phyloP scores from a whole-genome alignment of 129 eudicot species.

The Arctium minus region DNA sequence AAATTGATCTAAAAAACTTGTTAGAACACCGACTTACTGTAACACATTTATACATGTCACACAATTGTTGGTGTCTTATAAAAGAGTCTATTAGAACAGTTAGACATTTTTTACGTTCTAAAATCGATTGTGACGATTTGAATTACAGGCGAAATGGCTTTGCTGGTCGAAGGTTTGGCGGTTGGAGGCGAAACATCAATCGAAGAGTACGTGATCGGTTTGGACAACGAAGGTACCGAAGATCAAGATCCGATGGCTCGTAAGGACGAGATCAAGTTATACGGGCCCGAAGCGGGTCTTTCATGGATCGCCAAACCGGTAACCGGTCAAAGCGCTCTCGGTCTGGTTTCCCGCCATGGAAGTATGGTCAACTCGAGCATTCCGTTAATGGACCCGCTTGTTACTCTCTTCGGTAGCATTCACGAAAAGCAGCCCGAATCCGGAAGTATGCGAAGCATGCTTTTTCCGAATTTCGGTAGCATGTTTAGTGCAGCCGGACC shows the following conservation, averaged over 20 bases:
- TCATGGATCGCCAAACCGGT: constrained; percentile 76
- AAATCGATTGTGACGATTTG: neutral
- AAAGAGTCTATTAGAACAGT: neutral
- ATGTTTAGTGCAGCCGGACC: constrained; percentile 55
- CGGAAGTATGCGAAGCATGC: constrained; percentile 64
- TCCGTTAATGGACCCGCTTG: constrained; percentile 67
- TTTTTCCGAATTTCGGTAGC: constrained; percentile 67
- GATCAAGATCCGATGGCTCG: constrained; percentile 40
- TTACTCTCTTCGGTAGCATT: constrained; percentile 67
- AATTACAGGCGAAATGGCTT: constrained; percentile 60
- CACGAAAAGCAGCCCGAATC: constrained; percentile 64
- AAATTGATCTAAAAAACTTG: no score
- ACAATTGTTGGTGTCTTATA: no score
- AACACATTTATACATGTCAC: no score
- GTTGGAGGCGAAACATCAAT: constrained; percentile 62
- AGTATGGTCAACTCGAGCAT: constrained; percentile 47
- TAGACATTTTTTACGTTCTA: neutral
- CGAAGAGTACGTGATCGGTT: constrained; percentile 60
- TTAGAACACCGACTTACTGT: no score
- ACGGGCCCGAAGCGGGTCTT: constrained; percentile 53
- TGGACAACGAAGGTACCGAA: constrained; percentile 38
- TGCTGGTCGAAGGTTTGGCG: constrained; percentile 67
- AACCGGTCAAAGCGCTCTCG: constrained; percentile 42
- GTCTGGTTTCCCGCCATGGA: constrained; percentile 58
- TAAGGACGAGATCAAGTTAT: constrained; percentile 54